These are phyloP conservation scores for Chrysosporium keratinophilum DNA, from an alignment of 2,329 filamentous ascomycete genomes.

Conservation along the genomic window DNA sequence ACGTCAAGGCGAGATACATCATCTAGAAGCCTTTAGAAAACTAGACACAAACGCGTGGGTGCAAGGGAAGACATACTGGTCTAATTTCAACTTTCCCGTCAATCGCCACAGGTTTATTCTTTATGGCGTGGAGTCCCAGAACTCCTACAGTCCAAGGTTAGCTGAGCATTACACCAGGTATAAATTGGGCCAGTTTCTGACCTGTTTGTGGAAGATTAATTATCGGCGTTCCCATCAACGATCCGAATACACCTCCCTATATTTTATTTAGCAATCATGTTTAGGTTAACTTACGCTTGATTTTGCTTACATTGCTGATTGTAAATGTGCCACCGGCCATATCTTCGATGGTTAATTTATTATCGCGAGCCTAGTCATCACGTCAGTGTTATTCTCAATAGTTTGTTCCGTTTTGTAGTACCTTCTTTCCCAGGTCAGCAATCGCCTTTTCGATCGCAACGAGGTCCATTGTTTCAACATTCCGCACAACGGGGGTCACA, in stretches of 20 bases:
- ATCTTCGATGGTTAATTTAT: constrained; percentile 96
- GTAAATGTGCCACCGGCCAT: constrained; percentile 98
- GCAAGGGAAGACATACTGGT: constrained; percentile 43
- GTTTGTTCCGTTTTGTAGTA: constrained; percentile 26
- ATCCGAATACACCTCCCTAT: constrained; percentile 82
- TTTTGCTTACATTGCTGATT: constrained; percentile 66
- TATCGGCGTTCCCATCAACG: constrained; percentile 93
- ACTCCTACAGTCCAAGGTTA: constrained; percentile 45
- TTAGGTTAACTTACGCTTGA: background rate
- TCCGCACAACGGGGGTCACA: constrained; percentile 91
- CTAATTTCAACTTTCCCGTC: constrained; percentile 92
- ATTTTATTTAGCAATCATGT: constrained; percentile 16
- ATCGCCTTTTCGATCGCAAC: constrained; percentile 83
- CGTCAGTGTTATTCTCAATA: constrained; percentile 14
- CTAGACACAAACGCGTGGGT: background rate
- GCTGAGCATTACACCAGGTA: background rate
- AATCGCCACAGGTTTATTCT: constrained; percentile 79
- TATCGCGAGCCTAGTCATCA: constrained; percentile 63
- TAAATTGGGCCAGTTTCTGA: constrained; percentile 19
- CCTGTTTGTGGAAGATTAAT: constrained; percentile 91
- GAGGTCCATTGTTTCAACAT: constrained; percentile 79
- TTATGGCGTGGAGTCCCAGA: constrained; percentile 88
- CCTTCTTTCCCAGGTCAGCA: constrained; percentile 92
- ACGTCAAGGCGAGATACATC: constrained; percentile 98
- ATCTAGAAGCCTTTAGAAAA: constrained; percentile 43